A percentile compares a stretch with the other conserved stretches of the same genome.
Evolutionary conservation across 768 basidiomycete genomes (phyloP).

Genomic region (Exsudoporus frostii): DNA sequence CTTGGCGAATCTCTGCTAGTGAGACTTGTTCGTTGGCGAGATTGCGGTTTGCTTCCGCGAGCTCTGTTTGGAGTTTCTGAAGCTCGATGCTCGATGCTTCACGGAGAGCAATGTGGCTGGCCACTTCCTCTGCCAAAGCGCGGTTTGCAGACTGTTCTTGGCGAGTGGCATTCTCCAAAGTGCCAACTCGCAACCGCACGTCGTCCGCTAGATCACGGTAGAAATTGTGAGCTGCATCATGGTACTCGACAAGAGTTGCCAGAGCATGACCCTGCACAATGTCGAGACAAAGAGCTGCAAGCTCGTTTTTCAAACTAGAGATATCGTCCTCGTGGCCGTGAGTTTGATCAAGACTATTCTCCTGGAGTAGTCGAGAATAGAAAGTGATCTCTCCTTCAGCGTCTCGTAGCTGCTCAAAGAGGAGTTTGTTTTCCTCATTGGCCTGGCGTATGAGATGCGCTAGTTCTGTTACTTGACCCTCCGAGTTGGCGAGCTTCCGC

Average conservation of each 20-base stretch:
- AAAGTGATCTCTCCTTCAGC: constrained; percentile 15
- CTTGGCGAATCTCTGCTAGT: constrained; percentile 10
- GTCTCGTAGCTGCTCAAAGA: constrained; percentile 28
- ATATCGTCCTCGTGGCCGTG: background rate
- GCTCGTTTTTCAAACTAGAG: constrained; percentile 17
- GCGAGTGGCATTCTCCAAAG: constrained; percentile 5
- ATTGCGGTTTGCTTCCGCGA: constrained; percentile 19
- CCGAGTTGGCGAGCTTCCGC: constrained; percentile 65
- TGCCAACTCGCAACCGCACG: constrained; percentile 22
- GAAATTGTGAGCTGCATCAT: constrained; percentile 31
- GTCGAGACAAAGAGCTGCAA: constrained; percentile 16
- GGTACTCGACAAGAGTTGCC: constrained; percentile 11
- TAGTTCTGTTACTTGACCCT: constrained; percentile 64
- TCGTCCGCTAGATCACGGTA: constrained; percentile 38
- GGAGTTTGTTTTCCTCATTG: constrained; percentile 48
- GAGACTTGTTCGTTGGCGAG: constrained; percentile 24
- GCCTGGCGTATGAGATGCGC: constrained; percentile 58
- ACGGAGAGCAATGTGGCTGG: constrained; percentile 38
- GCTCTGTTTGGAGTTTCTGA: constrained; percentile 39
- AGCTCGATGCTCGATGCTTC: constrained; percentile 43
- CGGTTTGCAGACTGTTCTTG: constrained; percentile 19
- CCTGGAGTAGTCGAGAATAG: constrained; percentile 11
- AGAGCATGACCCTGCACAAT: constrained; percentile 11
- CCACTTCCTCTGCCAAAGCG: constrained; percentile 35
- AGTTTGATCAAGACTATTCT: constrained; percentile 1